Conservation (phyloP, 768 basidiomycete species). For the Lactarius indigo region DNA sequence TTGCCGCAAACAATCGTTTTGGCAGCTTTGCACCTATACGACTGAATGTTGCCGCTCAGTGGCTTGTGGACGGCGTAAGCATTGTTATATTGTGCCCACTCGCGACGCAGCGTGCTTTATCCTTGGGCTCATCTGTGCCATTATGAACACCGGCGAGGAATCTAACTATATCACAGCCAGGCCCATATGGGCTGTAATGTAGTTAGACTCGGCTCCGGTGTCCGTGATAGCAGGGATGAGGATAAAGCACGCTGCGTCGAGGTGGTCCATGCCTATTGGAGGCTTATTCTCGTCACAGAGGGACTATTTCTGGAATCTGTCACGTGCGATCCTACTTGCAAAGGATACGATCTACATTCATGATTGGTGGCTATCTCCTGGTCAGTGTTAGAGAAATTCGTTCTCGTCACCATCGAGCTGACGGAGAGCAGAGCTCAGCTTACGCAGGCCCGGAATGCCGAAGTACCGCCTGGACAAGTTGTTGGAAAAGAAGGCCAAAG, state of each 20-base stretch:
- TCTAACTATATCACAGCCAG: no score
- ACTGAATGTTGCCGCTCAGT: constrained; percentile 90
- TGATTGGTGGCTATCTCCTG: constrained; percentile 97
- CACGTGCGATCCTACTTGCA: constrained; percentile 85
- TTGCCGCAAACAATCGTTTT: constrained; percentile 79
- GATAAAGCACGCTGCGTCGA: no score
- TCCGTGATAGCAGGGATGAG: no score
- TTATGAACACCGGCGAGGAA: no score
- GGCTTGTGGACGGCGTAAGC: constrained; percentile 95
- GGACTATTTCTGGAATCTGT: constrained; percentile 98
- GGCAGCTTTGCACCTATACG: constrained; percentile 92
- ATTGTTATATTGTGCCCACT: neutral
- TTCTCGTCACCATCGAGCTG: constrained; percentile 5
- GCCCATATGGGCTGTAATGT: no score
- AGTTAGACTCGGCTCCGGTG: no score
- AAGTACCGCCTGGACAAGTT: constrained; percentile 84
- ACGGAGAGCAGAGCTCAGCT: constrained; percentile 58
- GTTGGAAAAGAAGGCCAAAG: constrained; percentile 85
- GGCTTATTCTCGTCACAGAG: constrained; percentile 45
- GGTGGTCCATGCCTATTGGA: neutral
- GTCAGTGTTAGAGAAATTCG: constrained; percentile 36
- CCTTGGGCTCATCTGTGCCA: no score
- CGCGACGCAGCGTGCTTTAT: no score
- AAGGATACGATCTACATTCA: constrained; percentile 91
- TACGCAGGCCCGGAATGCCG: constrained; percentile 81